Evolutionary conservation across 495 filamentous ascomycete species (phyloP), one percentile per base, ranked within the genome.

Genomic region (Aspergillus bridgeri): DNA sequence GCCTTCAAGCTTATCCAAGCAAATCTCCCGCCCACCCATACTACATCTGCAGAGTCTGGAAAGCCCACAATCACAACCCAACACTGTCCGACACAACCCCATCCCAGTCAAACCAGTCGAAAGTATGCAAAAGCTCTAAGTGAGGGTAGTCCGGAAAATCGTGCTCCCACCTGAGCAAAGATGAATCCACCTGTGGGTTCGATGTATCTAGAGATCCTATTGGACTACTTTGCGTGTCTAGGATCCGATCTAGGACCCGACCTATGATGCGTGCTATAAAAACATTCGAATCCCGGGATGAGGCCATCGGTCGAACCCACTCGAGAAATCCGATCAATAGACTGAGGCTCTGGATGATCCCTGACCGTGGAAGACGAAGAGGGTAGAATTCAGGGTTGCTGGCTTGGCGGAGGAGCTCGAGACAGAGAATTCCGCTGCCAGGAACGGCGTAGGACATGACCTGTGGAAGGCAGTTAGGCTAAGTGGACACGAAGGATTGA

Each of bases 401-500:
- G 6, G 53, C 45, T 42, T 56, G 53, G 44, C 53, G 53, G 15
- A 56, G 44, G 3, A 56, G 44, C 21, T 56, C 53, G n/a, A 56
- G 43, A 22, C 53, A 56, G 44, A 56, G 53, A 13, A 56, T 48
- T n/a, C 53, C 53, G 25, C 53, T 56, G 9, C 23, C 47, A 0
- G 53, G 53, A 3, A 38, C 53, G n/a, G 44, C 53, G 24, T 56
- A 56, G 42, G 53, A 56, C 53, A 56, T 56, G 17, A 45, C 53
- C 44, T 56, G 25, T 27, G 25, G 25, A 15, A 21, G 17, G 21
- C 19, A 3, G 18, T n/a, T 47, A 29, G 8, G 7, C 19, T 6
- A 6, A 33, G 9, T 6, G 20, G 2, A 19, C 7, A 21, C 20
- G 13, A 38, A 1, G 8, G 15, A 42, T 19, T 19, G 3, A 18